Conservation (phyloP, 495 filamentous ascomycete species). For the Lasiosphaeria hispida region DNA sequence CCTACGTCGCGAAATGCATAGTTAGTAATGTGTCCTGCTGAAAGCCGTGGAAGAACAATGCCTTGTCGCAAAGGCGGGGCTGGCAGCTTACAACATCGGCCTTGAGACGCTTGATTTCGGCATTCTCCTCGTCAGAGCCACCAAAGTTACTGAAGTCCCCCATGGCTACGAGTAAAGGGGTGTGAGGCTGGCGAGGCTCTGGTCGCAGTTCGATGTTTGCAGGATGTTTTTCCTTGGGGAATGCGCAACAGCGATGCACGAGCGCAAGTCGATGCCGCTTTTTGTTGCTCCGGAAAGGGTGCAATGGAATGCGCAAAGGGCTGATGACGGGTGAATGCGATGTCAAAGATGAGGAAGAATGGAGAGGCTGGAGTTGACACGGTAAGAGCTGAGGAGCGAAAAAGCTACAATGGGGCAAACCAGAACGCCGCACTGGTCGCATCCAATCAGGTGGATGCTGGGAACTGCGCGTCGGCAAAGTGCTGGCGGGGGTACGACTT, state of each 20-base stretch:
- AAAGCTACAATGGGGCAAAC: constrained; percentile 1
- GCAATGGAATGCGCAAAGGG: not conserved
- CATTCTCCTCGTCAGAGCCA: constrained; percentile 80
- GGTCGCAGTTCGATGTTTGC: not conserved
- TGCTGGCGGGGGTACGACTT: not conserved
- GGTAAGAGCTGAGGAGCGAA: not conserved
- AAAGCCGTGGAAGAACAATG: not conserved
- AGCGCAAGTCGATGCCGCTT: no score
- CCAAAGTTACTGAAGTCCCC: constrained; percentile 59
- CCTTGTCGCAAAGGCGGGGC: not conserved
- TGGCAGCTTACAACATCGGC: constrained; percentile 68
- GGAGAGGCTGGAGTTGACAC: not conserved
- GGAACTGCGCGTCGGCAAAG: not conserved
- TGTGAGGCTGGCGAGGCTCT: constrained; percentile 5
- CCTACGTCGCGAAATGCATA: constrained; percentile 30
- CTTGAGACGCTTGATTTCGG: constrained; percentile 76
- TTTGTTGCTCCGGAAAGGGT: no score
- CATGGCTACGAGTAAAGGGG: constrained; percentile 28
- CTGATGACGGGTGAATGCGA: not conserved
- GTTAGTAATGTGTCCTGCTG: constrained; percentile 5
- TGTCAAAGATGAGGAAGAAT: not conserved
- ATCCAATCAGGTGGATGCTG: not conserved
- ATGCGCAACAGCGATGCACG: not conserved
- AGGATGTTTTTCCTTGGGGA: not conserved
- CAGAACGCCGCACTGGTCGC: not conserved